phyloP scores from a whole-genome alignment of 2,329 filamentous ascomycete genomes.

The Colletotrichum brevisporum region DNA sequence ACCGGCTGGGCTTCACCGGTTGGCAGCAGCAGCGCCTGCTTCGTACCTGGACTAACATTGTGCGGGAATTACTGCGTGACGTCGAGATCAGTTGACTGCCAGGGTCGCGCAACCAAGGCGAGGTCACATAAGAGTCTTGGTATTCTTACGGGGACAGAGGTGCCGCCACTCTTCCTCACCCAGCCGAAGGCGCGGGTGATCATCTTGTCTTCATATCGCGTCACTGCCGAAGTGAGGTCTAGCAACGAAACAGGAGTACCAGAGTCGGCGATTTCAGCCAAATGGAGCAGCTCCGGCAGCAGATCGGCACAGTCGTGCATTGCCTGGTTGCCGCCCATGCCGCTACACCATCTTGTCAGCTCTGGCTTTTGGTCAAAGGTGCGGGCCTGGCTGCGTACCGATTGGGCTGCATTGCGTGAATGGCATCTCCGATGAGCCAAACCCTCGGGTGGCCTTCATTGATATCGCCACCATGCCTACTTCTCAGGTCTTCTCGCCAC shows the following conservation, averaged over 20 bases:
- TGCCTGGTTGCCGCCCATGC: slow-evolving; percentile 7
- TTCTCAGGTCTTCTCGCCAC: too few relatives aligned
- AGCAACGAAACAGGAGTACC: too few relatives aligned
- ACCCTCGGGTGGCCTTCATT: background rate
- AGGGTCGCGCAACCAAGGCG: too few relatives aligned
- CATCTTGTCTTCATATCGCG: background rate
- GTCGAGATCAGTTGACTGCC: too few relatives aligned
- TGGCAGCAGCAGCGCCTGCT: too few relatives aligned
- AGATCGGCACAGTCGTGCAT: slow-evolving; percentile 9
- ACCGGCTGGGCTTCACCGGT: too few relatives aligned
- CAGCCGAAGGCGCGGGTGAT: slow-evolving; percentile 8
- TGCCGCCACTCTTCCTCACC: slow-evolving; percentile 2
- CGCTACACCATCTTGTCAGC: background rate
- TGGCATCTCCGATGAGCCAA: slow-evolving; percentile 1
- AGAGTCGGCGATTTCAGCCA: background rate
- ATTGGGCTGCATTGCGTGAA: slow-evolving; percentile 1
- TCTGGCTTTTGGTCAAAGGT: accelerated
- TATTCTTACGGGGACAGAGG: too few relatives aligned
- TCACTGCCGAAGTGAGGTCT: background rate
- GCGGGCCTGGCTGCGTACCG: background rate
- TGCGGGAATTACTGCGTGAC: too few relatives aligned
- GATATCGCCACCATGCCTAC: too few relatives aligned
- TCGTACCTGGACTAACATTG: too few relatives aligned
- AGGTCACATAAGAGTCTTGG: too few relatives aligned
- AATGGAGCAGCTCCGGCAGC: background rate